A percentile compares a stretch with the other conserved stretches of the same genome.
Conservation (phyloP, 2,329 filamentous ascomycete species). For the Pseudogymnoascus sp. region DNA sequence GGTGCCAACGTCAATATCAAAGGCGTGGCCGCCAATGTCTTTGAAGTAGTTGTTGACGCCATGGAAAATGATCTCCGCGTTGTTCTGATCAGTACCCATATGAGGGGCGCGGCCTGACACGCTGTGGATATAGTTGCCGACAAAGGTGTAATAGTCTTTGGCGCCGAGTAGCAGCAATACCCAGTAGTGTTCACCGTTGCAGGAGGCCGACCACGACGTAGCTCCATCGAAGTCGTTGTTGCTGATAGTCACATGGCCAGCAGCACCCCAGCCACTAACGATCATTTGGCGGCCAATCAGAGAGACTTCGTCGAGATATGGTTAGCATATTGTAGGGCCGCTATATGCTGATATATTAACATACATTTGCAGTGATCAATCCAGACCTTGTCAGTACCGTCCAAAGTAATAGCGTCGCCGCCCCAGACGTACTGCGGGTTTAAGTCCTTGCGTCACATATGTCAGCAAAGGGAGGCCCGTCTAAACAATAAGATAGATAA, state of each 20-base stretch:
- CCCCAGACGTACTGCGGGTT: slow-evolving; percentile 35
- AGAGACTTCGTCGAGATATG: slow-evolving; percentile 21
- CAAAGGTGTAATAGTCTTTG: slow-evolving; percentile 35
- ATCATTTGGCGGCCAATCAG: slow-evolving; percentile 40
- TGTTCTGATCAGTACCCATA: slow-evolving; percentile 29
- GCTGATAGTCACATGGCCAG: slow-evolving; percentile 37
- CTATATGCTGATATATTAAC: neutral
- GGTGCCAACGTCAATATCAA: slow-evolving; percentile 31
- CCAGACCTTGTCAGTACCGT: slow-evolving; percentile 30
- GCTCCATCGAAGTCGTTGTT: slow-evolving; percentile 41
- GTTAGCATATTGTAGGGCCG: slow-evolving; percentile 4
- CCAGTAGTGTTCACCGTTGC: slow-evolving; percentile 43
- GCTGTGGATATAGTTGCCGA: slow-evolving; percentile 39
- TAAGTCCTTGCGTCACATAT: slow-evolving; percentile 18
- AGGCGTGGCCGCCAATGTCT: slow-evolving; percentile 37
- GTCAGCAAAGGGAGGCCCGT: neutral
- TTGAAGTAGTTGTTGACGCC: slow-evolving; percentile 39
- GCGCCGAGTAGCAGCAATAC: slow-evolving; percentile 35
- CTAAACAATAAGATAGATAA: neutral
- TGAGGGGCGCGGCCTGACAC: slow-evolving; percentile 39
- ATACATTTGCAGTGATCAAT: slow-evolving; percentile 33
- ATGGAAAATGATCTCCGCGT: slow-evolving; percentile 29
- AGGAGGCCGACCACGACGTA: slow-evolving; percentile 36
- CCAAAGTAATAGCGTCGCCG: slow-evolving; percentile 31
- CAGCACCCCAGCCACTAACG: slow-evolving; percentile 29